Percentiles rank a stretch among this genome's conserved stretches.
Evolutionary conservation across 148 eudicot species (phyloP).

Genomic region (Rhododendron williamsianum): DNA sequence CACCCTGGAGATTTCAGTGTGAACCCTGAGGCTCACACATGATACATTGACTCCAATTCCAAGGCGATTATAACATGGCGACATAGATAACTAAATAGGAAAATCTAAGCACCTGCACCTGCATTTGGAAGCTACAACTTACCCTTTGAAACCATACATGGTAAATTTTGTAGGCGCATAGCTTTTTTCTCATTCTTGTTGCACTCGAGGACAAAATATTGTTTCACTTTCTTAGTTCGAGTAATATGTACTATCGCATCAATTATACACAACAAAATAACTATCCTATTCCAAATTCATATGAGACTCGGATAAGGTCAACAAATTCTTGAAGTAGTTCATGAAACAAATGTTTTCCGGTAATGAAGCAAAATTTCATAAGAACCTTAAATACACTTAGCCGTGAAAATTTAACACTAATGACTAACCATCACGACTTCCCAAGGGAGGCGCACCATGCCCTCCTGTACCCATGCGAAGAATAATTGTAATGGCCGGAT

Average conservation of each 20-base stretch:
- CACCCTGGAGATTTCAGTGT: background rate
- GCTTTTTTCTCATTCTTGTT: too few relatives aligned
- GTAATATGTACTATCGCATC: background rate
- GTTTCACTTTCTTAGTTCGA: background rate
- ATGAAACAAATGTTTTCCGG: background rate
- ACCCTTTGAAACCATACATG: background rate
- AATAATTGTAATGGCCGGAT: constrained; percentile 86
- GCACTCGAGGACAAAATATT: background rate
- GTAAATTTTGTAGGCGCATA: background rate
- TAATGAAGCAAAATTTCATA: background rate
- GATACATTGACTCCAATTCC: background rate
- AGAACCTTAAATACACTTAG: background rate
- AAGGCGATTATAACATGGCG: background rate
- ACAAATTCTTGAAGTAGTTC: constrained; percentile 1
- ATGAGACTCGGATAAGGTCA: background rate
- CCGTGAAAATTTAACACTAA: constrained; percentile 11
- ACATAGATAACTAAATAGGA: background rate
- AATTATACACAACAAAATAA: background rate
- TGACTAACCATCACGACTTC: constrained; percentile 77
- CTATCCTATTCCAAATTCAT: background rate
- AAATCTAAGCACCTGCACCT: background rate
- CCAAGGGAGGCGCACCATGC: constrained; percentile 95
- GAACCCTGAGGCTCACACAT: background rate
- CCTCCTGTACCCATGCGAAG: constrained; percentile 97
- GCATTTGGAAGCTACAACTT: background rate